phyloP scores from a whole-genome alignment of 2,329 filamentous ascomycete species.

The Pezicula rhizophila region DNA sequence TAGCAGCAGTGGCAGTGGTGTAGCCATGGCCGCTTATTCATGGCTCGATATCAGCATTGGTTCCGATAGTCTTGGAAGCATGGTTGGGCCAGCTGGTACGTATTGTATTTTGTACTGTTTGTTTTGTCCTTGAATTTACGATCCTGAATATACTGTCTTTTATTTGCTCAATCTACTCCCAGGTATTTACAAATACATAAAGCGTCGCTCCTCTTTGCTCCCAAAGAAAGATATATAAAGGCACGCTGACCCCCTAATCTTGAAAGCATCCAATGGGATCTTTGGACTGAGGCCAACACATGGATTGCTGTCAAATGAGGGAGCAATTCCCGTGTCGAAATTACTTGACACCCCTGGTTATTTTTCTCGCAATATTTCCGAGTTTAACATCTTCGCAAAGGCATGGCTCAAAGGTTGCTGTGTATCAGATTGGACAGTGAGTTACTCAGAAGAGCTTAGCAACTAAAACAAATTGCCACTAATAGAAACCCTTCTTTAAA shows the following conservation, averaged over 20 bases:
- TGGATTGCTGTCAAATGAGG: slow-evolving; percentile 3
- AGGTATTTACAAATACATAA: neutral
- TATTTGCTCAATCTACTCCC: neutral
- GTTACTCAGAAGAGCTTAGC: neutral
- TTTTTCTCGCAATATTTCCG: slow-evolving; percentile 8
- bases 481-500: neutral
- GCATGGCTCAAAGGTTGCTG: neutral
- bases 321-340: slow-evolving; percentile 9
- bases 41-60: slow-evolving; percentile 45
- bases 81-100: slow-evolving; percentile 12
- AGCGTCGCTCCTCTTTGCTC: no score
- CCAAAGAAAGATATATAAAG: no score
- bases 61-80: slow-evolving; percentile 35
- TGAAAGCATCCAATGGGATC: neutral
- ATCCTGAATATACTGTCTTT: neutral
- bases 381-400: neutral
- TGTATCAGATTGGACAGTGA: neutral
- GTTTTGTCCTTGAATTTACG: slow-evolving; percentile 12
- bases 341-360: slow-evolving; percentile 14
- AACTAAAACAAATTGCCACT: neutral
- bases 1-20: slow-evolving; percentile 39
- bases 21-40: slow-evolving; percentile 34
- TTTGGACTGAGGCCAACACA: neutral
- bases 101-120: slow-evolving; percentile 15
- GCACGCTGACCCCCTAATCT: no score